Percentiles rank a stretch among this genome's conserved stretches.
Conservation (phyloP, 1,139 yeast species). For the Sugiyamaella sp. region DNA sequence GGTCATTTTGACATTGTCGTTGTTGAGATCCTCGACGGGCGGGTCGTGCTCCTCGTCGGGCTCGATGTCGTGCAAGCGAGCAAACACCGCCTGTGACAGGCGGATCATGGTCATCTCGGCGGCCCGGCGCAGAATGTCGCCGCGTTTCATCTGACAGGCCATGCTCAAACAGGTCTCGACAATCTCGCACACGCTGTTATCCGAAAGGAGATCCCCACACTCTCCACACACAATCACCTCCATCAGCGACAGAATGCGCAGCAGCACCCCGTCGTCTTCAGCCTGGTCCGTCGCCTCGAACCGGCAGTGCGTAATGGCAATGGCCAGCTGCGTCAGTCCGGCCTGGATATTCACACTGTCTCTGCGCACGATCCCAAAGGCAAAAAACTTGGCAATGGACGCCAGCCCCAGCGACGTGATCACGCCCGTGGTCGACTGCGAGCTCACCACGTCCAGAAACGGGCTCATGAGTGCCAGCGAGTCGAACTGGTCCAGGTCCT, state of each 20-base stretch:
- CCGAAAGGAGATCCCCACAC: conserved; percentile 66
- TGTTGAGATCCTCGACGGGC: conserved; percentile 29
- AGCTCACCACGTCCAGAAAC: conserved; percentile 80
- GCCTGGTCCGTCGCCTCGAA: conserved; percentile 95
- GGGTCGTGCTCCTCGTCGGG: conserved; percentile 45
- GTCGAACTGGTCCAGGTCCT: conserved; percentile 61
- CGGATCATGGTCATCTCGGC: conserved; percentile 85
- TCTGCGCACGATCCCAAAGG: conserved; percentile 57
- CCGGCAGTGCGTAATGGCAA: conserved; percentile 89
- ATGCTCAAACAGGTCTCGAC: conserved; percentile 88
- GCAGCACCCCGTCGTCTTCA: conserved; percentile 87
- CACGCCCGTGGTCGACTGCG: conserved; percentile 82
- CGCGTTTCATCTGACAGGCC: conserved; percentile 90
- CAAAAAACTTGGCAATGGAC: conserved; percentile 71
- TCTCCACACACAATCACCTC: conserved; percentile 68
- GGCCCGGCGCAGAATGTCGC: conserved; percentile 84
- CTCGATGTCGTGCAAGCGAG: conserved; percentile 58
- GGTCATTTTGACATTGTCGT: conserved; percentile 20
- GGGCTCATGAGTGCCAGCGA: conserved; percentile 81
- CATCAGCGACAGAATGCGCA: conserved; percentile 77
- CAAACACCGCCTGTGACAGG: conserved; percentile 66
- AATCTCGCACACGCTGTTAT: conserved; percentile 85
- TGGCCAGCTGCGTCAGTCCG: conserved; percentile 61
- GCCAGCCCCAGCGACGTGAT: conserved; percentile 82
- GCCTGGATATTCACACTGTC: conserved; percentile 51